Percentiles rank a stretch among this genome's conserved stretches.
These are phyloP conservation scores for Lactifluus pinguis DNA, from an alignment of 768 basidiomycete genomes.

Conservation along the genomic window DNA sequence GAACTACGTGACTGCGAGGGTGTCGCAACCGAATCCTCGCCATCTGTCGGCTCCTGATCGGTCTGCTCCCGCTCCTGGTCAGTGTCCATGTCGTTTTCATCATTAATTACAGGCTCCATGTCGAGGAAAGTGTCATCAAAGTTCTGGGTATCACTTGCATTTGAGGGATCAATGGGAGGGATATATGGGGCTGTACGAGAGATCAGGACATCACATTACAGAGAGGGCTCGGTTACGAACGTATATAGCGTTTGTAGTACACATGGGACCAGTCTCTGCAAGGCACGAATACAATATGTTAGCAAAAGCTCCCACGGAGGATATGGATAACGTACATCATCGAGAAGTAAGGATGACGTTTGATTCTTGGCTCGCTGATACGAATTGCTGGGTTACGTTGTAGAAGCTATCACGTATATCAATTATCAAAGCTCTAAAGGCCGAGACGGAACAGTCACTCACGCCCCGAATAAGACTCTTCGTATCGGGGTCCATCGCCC, in stretches of 20 bases:
- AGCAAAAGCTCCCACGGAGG: constrained; percentile 33
- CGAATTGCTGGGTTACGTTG: constrained; percentile 88
- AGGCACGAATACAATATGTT: constrained; percentile 14
- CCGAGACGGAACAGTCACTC: constrained; percentile 26
- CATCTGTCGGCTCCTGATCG: constrained; percentile 63
- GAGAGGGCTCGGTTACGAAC: constrained; percentile 37
- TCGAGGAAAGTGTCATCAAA: constrained; percentile 96
- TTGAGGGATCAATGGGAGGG: constrained; percentile 81
- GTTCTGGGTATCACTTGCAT: constrained; percentile 94
- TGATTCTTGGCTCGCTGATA: constrained; percentile 89
- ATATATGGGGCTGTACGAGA: constrained; percentile 71
- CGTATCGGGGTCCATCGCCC: constrained; percentile 90
- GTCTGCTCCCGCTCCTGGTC: constrained; percentile 62
- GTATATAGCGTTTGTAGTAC: constrained; percentile 90
- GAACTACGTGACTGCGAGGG: constrained; percentile 75
- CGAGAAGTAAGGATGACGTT: constrained; percentile 90
- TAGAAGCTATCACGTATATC: constrained; percentile 43
- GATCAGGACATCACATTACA: constrained; percentile 8
- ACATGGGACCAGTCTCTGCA: constrained; percentile 88
- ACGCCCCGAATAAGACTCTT: constrained; percentile 93
- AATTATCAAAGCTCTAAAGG: background rate
- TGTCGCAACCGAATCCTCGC: constrained; percentile 69
- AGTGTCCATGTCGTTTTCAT: constrained; percentile 57
- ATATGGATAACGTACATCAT: constrained; percentile 44
- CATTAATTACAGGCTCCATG: constrained; percentile 88